Evolutionary conservation across 768 basidiomycete genomes (phyloP).

Genomic region (Collybiopsis confluens): DNA sequence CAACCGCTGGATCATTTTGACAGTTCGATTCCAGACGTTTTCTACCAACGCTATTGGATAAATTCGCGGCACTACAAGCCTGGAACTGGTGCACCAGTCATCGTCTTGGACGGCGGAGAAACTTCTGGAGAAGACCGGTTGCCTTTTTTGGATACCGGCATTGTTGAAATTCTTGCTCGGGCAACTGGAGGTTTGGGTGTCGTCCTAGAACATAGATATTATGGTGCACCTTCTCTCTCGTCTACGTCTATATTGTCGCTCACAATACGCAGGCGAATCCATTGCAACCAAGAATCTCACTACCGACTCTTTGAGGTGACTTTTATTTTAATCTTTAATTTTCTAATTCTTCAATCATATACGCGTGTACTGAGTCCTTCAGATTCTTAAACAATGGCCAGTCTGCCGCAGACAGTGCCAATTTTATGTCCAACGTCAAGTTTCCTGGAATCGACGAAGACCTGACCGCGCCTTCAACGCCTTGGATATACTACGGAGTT

Average conservation of each 20-base stretch:
- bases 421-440: slow-evolving; percentile 81
- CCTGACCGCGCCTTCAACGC: slow-evolving; percentile 65
- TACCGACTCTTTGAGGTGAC: slow-evolving; percentile 75
- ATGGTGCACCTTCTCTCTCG: slow-evolving; percentile 44
- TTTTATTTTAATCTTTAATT: neutral
- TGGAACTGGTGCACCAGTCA: slow-evolving; percentile 73
- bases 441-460: slow-evolving; percentile 69
- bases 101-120: slow-evolving; percentile 91
- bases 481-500: slow-evolving; percentile 95
- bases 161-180: slow-evolving; percentile 79
- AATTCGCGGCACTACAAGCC: slow-evolving; percentile 76
- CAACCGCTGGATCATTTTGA: slow-evolving; percentile 85
- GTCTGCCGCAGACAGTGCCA: slow-evolving; percentile 84
- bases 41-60: slow-evolving; percentile 90
- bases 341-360: slow-evolving; percentile 8
- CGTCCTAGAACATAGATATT: slow-evolving; percentile 91
- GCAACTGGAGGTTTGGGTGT: slow-evolving; percentile 87
- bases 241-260: slow-evolving; percentile 8
- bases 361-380: no score
- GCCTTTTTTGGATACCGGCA: slow-evolving; percentile 71
- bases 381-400: slow-evolving; percentile 91
- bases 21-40: slow-evolving; percentile 42
- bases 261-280: slow-evolving; percentile 50
- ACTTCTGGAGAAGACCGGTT: slow-evolving; percentile 71
- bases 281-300: slow-evolving; percentile 73